Conservation (phyloP, 2,329 filamentous ascomycete species). For the Davidsoniella australis region DNA sequence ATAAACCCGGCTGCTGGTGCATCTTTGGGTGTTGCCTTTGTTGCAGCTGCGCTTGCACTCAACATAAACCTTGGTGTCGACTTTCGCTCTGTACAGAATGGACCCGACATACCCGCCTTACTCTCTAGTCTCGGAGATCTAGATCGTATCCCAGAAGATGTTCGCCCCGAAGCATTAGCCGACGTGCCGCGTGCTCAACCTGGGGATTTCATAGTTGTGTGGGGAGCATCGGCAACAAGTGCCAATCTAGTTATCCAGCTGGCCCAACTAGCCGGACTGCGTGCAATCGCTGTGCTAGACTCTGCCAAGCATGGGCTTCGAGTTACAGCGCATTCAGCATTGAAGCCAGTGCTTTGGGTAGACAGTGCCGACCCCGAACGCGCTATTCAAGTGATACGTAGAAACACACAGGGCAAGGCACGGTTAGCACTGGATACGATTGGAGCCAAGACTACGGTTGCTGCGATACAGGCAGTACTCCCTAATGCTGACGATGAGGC, state of each 20-base stretch:
- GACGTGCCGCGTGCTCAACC: slow-evolving; percentile 33
- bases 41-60: slow-evolving; percentile 48
- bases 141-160: slow-evolving; percentile 36
- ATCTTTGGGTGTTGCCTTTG: slow-evolving; percentile 53
- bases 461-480: slow-evolving; percentile 36
- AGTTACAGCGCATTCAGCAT: slow-evolving; percentile 28
- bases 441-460: slow-evolving; percentile 43
- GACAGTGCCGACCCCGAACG: slow-evolving; percentile 49
- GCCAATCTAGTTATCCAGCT: slow-evolving; percentile 51
- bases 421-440: slow-evolving; percentile 54
- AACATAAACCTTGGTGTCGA: slow-evolving; percentile 55
- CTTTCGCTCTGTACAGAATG: slow-evolving; percentile 33
- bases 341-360: slow-evolving; percentile 44
- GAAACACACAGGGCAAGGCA: slow-evolving; percentile 37
- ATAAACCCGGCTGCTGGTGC: slow-evolving; percentile 38
- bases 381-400: slow-evolving; percentile 47
- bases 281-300: slow-evolving; percentile 49
- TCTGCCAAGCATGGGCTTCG: slow-evolving; percentile 46
- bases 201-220: slow-evolving; percentile 57
- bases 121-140: slow-evolving; percentile 29
- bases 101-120: slow-evolving; percentile 41
- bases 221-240: slow-evolving; percentile 56
- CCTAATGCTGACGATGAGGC: slow-evolving; percentile 15
- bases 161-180: slow-evolving; percentile 44
- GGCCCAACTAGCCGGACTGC: slow-evolving; percentile 46